Conservation (phyloP, 2,329 filamentous ascomycete species). For the Cladophialophora exuberans region DNA sequence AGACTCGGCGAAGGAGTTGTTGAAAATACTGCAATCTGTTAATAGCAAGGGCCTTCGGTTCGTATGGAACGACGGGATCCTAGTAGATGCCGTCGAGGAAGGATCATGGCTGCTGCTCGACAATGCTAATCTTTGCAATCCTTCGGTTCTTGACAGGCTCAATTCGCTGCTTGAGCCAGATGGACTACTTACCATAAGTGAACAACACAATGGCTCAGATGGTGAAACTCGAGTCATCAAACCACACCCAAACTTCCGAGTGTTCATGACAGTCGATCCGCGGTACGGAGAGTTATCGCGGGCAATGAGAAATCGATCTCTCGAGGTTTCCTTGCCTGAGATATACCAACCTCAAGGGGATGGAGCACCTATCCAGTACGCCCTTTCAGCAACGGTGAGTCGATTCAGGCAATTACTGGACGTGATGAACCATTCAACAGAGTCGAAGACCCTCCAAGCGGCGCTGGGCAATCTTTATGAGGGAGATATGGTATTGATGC, state of each 20-base stretch:
- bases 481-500: conserved; percentile 19
- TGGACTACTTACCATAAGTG: conserved; percentile 86
- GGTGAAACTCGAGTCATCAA: conserved; percentile 71
- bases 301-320: conserved; percentile 92
- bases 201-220: conserved; percentile 83
- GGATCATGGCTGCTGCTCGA: conserved; percentile 94
- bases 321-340: conserved; percentile 78
- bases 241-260: conserved; percentile 83
- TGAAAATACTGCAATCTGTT: not conserved
- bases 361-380: conserved; percentile 19
- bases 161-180: conserved; percentile 94
- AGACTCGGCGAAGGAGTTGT: conserved; percentile 2
- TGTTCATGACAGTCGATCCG: conserved; percentile 93
- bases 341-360: conserved; percentile 36
- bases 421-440: not conserved
- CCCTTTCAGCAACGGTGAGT: conserved; percentile 19
- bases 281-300: conserved; percentile 90
- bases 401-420: conserved; percentile 26
- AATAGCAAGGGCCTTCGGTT: conserved; percentile 52
- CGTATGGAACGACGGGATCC: conserved; percentile 92
- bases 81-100: conserved; percentile 81
- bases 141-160: conserved; percentile 88
- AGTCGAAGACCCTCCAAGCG: conserved; percentile 12
- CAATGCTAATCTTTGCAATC: conserved; percentile 95
- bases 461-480: conserved; percentile 21